A percentile compares a stretch with the other conserved stretches of the same genome.
These are phyloP conservation scores for Pueraria montana DNA, from an alignment of 306 rosid species.

Conservation along the genomic window DNA sequence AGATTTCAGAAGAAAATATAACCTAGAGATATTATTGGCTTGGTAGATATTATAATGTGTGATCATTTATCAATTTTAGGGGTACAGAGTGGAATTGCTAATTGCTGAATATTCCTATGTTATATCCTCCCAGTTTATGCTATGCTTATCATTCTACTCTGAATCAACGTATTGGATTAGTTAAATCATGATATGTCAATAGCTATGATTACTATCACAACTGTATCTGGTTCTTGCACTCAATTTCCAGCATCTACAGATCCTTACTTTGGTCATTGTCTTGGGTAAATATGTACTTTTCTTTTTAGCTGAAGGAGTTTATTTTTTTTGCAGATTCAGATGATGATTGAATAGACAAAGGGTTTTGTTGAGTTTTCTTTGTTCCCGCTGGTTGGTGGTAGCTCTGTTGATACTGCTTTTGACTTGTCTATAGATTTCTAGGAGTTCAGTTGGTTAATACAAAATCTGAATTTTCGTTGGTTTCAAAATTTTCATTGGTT, in stretches of 20 bases:
- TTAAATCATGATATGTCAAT: conserved; percentile 27
- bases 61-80: conserved; percentile 17
- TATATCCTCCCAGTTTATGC: conserved; percentile 9
- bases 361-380: conserved; percentile 50
- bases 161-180: background rate
- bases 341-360: conserved; percentile 72
- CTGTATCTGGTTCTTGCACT: conserved; percentile 33
- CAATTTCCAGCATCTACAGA: conserved; percentile 18
- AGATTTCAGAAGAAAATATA: conserved; percentile 4
- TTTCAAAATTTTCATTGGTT: conserved; percentile 54
- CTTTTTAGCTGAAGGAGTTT: conserved; percentile 33
- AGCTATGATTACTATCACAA: background rate
- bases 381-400: conserved; percentile 50
- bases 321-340: conserved; percentile 83
- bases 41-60: conserved; percentile 29
- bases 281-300: conserved; percentile 9
- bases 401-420: conserved; percentile 55
- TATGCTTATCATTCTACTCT: conserved; percentile 14
- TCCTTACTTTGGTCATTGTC: conserved; percentile 18
- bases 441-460: conserved; percentile 51
- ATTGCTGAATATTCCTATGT: background rate
- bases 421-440: conserved; percentile 56
- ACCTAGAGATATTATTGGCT: background rate
- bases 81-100: conserved; percentile 5
- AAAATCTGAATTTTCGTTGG: conserved; percentile 49